Base-by-base conservation (phyloP, 176 grass and related monocot genomes). In the Carex littledalei region DNA sequence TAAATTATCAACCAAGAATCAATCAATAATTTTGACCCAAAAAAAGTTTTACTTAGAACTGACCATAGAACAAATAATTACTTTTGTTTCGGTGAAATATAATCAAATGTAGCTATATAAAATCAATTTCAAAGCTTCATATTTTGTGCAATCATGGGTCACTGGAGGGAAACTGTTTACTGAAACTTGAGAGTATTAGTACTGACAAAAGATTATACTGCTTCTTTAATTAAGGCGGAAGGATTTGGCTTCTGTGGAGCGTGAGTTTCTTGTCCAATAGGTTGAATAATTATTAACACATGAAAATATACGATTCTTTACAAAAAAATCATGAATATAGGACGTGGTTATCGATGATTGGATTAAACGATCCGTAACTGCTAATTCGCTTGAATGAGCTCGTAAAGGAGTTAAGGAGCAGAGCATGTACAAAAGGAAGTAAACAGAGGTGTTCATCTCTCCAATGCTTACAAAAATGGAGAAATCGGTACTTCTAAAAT, bases 151-250 rank as follows among this genome's bases (percentile, higher is more conserved):
- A 60, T 7, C 58, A 9, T 21, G 9, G 9, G 9, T 60, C 16
- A 18, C 55, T 18, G 16, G 15, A 57, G 15, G 16, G 3, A 41
- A 3, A 47, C 7, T 20, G 15, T 67, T 2, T 43, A 5, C 0
- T 35, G 5, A 8, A 68, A 83, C 61, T 34, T 24, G 81, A 83
- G 81, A 83, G 15, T 18, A 52, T 2, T n/a, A 47, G 29, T 63
- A 83, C 47, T 67, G 37, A 67, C 75, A 83, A 91, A 92, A 89
- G 87, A 92, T 92, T 91, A 90, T 84, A 54, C 69, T 78, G 78
- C 78, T 26, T 29, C 78, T 85, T 89, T 89, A 37, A 85, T 86
- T 81, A 89, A 76, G 83, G 50, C 35, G 52, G 20, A 61, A 86
- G 64, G 84, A 86, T 76, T 86, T 86, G 84, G 31, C 74, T 74